phyloP scores from a whole-genome alignment of 768 basidiomycete genomes.

The Russula sp. region DNA sequence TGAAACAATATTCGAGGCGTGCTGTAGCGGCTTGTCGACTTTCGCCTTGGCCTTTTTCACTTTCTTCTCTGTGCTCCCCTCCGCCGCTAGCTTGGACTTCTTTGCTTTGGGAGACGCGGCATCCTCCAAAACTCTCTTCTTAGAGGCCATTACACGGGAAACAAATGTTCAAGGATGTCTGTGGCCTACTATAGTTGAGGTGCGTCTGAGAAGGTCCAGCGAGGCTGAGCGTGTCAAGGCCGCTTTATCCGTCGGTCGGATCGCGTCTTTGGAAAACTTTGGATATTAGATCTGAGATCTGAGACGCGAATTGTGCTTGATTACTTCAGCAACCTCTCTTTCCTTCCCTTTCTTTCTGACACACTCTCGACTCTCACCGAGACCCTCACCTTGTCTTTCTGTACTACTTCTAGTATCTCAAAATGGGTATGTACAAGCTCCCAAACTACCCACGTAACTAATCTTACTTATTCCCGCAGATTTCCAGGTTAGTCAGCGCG shows the following conservation, averaged over 20 bases:
- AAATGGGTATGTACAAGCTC: slow-evolving; percentile 18
- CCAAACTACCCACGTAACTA: background rate
- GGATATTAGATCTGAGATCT: background rate
- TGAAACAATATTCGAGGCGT: slow-evolving; percentile 35
- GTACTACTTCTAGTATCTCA: background rate
- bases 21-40: slow-evolving; percentile 27
- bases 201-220: background rate
- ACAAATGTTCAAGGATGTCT: background rate
- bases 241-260: background rate
- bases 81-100: slow-evolving; percentile 43
- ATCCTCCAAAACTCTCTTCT: slow-evolving; percentile 60
- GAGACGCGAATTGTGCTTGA: background rate
- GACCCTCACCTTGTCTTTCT: background rate
- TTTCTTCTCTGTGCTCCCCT: slow-evolving; percentile 23
- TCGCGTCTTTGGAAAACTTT: background rate
- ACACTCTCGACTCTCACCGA: too few relatives aligned
- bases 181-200: background rate
- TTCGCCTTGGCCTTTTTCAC: slow-evolving; percentile 24
- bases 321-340: background rate
- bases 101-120: slow-evolving; percentile 46
- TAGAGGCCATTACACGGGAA: slow-evolving; percentile 34
- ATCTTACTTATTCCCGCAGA: background rate
- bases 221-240: background rate
- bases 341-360: too few relatives aligned
- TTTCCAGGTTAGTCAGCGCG: slow-evolving; percentile 13